Evolutionary conservation across 805 yeast species (phyloP).

Genomic region (Diddensiella caesifluorescens): DNA sequence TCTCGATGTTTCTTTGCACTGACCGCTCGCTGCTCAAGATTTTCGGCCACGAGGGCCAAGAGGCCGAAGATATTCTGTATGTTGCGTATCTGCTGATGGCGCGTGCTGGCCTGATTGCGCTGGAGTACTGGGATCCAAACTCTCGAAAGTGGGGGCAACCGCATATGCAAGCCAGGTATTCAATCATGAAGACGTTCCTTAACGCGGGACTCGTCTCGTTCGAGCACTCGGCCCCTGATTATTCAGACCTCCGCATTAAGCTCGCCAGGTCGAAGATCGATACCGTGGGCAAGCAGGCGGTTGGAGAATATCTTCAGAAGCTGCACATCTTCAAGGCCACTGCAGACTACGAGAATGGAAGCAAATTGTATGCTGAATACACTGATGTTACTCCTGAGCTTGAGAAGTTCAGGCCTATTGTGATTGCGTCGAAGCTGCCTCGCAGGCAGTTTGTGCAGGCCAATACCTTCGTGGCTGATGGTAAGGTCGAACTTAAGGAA

Average conservation of each 20-base stretch:
- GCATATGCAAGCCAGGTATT: conserved; percentile 89
- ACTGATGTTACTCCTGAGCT: conserved; percentile 56
- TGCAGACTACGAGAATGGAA: conserved; percentile 64
- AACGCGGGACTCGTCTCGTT: conserved; percentile 59
- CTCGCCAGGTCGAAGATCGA: conserved; percentile 60
- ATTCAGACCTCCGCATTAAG: conserved; percentile 53
- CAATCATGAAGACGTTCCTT: conserved; percentile 70
- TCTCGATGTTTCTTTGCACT: conserved; percentile 74
- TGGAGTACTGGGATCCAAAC: conserved; percentile 83
- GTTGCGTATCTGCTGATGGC: conserved; percentile 78
- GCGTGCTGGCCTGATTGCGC: conserved; percentile 76
- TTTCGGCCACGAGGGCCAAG: conserved; percentile 60
- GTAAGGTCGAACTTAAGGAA: conserved; percentile 53
- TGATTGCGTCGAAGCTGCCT: conserved; percentile 69
- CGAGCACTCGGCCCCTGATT: conserved; percentile 42
- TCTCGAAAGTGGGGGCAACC: conserved; percentile 89
- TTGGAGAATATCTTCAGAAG: conserved; percentile 62
- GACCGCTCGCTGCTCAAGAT: conserved; percentile 62
- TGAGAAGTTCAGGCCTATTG: conserved; percentile 60
- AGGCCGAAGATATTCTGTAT: conserved; percentile 55
- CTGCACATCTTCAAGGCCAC: conserved; percentile 77
- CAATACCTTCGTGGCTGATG: conserved; percentile 51
- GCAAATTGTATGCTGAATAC: conserved; percentile 56
- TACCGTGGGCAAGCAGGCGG: conserved; percentile 65
- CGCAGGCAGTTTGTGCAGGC: conserved; percentile 82